These are phyloP conservation scores for Amanita rubescens DNA, from an alignment of 768 basidiomycete species.

Conservation along the genomic window DNA sequence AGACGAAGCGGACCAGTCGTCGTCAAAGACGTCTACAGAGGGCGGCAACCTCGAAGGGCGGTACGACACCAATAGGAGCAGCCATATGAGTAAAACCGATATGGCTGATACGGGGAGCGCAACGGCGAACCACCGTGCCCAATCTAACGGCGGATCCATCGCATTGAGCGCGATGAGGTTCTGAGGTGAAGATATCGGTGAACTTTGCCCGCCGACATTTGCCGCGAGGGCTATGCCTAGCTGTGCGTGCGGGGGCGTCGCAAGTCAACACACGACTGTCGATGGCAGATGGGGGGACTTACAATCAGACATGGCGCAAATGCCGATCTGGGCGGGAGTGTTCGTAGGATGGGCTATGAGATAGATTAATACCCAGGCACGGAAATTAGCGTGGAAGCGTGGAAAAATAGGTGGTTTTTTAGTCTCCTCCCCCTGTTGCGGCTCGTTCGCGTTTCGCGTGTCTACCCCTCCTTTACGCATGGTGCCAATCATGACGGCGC, in stretches of 20 bases:
- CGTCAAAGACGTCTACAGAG: constrained; percentile 66
- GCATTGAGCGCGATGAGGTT: constrained; percentile 87
- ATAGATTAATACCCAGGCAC: neutral
- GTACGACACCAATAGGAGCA: constrained; percentile 79
- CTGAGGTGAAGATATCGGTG: constrained; percentile 96
- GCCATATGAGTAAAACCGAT: constrained; percentile 89
- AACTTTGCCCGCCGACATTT: constrained; percentile 96
- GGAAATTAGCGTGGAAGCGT: no score
- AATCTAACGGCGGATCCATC: constrained; percentile 83
- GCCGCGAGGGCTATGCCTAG: constrained; percentile 96
- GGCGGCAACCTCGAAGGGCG: constrained; percentile 63
- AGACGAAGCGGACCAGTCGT: neutral
- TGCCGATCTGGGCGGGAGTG: constrained; percentile 75
- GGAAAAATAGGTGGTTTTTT: no score
- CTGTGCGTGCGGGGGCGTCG: constrained; percentile 28
- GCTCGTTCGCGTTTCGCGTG: no score
- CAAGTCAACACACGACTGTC: neutral
- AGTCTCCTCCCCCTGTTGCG: no score
- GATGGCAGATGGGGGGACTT: constrained; percentile 22
- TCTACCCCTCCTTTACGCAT: no score
- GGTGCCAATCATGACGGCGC: no score
- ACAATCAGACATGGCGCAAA: constrained; percentile 93
- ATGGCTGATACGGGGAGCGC: constrained; percentile 84
- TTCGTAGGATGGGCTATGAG: constrained; percentile 83
- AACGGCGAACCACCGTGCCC: constrained; percentile 92